A percentile compares a stretch with the other conserved stretches of the same genome.
These are phyloP conservation scores for Chiua virens DNA, from an alignment of 768 basidiomycete species.

Conservation along the genomic window DNA sequence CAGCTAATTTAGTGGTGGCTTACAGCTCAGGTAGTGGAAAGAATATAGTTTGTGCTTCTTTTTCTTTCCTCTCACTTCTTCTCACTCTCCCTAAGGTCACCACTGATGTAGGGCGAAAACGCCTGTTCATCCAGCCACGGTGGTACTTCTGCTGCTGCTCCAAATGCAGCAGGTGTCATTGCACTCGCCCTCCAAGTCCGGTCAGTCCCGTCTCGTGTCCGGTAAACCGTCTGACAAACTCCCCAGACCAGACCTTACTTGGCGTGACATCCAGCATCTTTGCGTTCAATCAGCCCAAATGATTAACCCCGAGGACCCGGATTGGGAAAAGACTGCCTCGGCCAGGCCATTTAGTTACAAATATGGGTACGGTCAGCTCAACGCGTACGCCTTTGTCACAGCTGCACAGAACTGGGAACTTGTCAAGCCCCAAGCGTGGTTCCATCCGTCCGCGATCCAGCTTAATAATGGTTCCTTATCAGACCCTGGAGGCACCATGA, in stretches of 20 bases:
- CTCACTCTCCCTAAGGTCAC: slow-evolving; percentile 65
- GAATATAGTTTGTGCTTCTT: slow-evolving; percentile 70
- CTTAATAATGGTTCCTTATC: slow-evolving; percentile 58
- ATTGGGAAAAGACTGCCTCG: slow-evolving; percentile 82
- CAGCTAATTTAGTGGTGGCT: slow-evolving; percentile 95
- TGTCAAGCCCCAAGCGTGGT: slow-evolving; percentile 95
- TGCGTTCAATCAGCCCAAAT: slow-evolving; percentile 71
- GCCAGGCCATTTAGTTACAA: slow-evolving; percentile 73
- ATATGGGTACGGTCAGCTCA: slow-evolving; percentile 90
- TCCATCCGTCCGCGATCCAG: slow-evolving; percentile 71
- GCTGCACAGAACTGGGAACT: slow-evolving; percentile 79
- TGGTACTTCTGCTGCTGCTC: slow-evolving; percentile 97
- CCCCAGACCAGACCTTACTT: slow-evolving; percentile 85
- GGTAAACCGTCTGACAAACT: slow-evolving; percentile 7
- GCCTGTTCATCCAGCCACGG: slow-evolving; percentile 83
- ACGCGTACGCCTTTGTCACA: slow-evolving; percentile 79
- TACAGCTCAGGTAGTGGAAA: slow-evolving; percentile 94
- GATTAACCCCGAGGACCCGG: slow-evolving; percentile 88
- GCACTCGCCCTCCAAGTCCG: slow-evolving; percentile 86
- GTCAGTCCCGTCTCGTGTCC: slow-evolving; percentile 41
- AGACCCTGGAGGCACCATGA: slow-evolving; percentile 43
- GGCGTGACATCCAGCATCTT: slow-evolving; percentile 95
- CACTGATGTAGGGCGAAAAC: slow-evolving; percentile 86
- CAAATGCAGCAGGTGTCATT: slow-evolving; percentile 92
- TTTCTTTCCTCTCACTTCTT: slow-evolving; percentile 5